Evolutionary conservation across 805 yeast genomes (phyloP), one percentile per base, ranked within the genome.

Genomic region (Candida khao-thaluensis): DNA sequence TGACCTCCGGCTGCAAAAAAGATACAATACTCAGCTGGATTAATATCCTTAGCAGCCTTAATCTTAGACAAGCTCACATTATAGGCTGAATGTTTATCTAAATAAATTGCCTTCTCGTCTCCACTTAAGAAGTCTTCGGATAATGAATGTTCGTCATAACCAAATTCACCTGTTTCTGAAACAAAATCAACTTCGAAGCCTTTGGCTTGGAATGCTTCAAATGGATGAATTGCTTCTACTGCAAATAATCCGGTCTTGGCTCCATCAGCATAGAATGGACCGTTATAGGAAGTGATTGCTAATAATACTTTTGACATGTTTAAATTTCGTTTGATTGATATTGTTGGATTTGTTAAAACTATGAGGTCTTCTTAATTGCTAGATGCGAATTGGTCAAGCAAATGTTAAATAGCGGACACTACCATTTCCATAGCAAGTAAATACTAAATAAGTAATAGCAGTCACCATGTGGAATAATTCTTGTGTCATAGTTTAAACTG

Each of bases 1-100:
- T 82, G 87, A 26, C 88, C 87, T 36, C 79, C 87, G 35, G 83
- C 72, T 28, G 82, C 84, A 49, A 64, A 79, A 54, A 80, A 71
- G 43, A 79, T 66, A 31, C 67, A 68, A 56, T 68, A 81, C 26
- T 77, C 77, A 11, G 56, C 53, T 9, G 81, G 56, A 38, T 74
- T 56, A 34, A 79, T 57, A 18, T 74, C 80, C 11, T 68, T 48
- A 6, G 81, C 72, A 44, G 66, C 70, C 59, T 74, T 73, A 50
- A 74, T 53, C 11, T 57, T 50, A 21, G 57, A 52, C 21, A 78
- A 45, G 12, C 60, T 67, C 30, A 57, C 46, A 49, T 59, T 60
- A 55, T 73, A 69, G 2, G 57, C 69, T 8, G 75, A 63, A 21
- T 55, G 39, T 17, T 43, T 30, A 42, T 77, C 68, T 23, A 72